These are phyloP conservation scores for Toxicodendron radicans DNA, from an alignment of 345 rosid species.

Conservation along the genomic window DNA sequence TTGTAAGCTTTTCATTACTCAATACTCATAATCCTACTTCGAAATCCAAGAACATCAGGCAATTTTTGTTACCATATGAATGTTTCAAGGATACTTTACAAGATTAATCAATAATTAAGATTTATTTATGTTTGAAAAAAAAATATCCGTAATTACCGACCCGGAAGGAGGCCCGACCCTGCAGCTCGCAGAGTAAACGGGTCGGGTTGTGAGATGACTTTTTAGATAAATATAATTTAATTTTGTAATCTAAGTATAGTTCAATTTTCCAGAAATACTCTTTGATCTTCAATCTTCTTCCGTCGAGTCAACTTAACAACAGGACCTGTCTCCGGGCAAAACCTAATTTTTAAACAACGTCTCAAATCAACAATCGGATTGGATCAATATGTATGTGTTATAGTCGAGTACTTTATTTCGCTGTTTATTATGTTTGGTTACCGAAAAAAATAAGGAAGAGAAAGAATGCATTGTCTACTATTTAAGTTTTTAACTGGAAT, in stretches of 20 bases:
- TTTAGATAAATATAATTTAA: no score
- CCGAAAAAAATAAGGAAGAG: neutral
- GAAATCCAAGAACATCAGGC: no score
- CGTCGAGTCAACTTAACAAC: neutral
- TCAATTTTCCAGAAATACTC: conserved; percentile 1
- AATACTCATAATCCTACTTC: no score
- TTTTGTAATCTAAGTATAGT: no score
- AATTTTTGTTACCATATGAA: no score
- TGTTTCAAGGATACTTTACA: no score
- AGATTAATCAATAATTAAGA: no score
- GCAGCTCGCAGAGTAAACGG: no score
- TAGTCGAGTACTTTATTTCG: neutral
- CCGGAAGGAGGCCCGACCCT: neutral
- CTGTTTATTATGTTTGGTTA: neutral
- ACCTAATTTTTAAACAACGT: neutral
- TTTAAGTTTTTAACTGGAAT: neutral
- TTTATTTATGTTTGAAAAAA: no score
- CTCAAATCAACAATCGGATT: neutral
- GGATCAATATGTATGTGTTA: conserved; percentile 15
- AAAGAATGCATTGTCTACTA: neutral
- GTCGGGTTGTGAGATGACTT: no score
- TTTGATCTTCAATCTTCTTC: neutral
- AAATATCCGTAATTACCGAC: no score
- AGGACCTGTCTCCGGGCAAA: neutral
- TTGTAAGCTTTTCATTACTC: no score